phyloP scores from a whole-genome alignment of 495 filamentous ascomycete genomes.

The Pseudoneurospora amorphoporcata region DNA sequence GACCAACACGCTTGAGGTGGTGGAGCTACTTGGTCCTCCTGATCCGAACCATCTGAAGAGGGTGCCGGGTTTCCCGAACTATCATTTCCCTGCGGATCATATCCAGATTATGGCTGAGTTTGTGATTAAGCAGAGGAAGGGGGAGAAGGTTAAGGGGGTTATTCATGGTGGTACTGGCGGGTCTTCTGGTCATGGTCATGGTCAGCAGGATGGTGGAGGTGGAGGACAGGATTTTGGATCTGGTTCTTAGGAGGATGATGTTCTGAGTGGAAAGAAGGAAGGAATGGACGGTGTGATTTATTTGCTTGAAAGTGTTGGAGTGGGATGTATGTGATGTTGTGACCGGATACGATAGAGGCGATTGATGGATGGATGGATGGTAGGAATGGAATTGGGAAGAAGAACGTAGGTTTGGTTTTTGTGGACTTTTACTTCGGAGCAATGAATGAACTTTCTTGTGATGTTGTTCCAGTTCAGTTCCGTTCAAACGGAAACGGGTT shows the following conservation, averaged over 20 bases:
- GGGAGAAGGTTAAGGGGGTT: constrained; percentile 45
- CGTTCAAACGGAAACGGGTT: neutral
- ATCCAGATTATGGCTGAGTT: constrained; percentile 89
- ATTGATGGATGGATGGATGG: neutral
- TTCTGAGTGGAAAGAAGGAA: neutral
- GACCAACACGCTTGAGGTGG: constrained; percentile 79
- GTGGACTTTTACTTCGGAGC: neutral
- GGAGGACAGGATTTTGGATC: neutral
- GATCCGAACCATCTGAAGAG: constrained; percentile 81
- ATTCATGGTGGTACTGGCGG: neutral
- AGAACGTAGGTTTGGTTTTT: neutral
- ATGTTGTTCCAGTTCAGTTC: neutral
- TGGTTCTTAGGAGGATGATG: neutral
- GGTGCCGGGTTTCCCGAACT: constrained; percentile 93
- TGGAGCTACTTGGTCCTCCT: constrained; percentile 78
- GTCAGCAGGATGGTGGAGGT: neutral
- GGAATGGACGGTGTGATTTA: neutral
- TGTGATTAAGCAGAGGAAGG: constrained; percentile 75
- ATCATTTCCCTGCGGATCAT: constrained; percentile 96
- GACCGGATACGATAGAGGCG: neutral
- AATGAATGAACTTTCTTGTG: neutral
- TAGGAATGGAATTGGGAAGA: neutral
- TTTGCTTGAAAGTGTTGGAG: neutral
- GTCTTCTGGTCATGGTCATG: neutral
- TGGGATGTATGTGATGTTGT: neutral